Evolutionary conservation across 148 eudicot species (phyloP), one percentile per base, ranked within the genome.

Genomic region (Arbutus unedo): DNA sequence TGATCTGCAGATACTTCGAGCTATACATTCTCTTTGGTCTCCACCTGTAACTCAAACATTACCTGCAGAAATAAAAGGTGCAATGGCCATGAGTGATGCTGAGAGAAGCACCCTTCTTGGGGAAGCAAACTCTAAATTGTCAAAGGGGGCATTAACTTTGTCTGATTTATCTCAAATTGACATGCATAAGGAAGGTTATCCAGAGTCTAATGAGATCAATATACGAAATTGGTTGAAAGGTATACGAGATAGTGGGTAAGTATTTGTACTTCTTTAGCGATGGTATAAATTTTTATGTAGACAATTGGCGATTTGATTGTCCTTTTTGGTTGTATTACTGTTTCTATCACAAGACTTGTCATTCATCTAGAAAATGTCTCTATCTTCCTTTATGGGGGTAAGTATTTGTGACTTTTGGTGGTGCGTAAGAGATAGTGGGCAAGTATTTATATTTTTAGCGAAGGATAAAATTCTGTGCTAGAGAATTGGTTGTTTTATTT

Each of bases 231-330:
- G 99, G 99, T 84, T 97, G 86, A 94, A 86, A 86, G 98, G 99
- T 71, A 88, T 94, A 81, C 85, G 99, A 88, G 99, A 97, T 71
- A 97, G 99, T 85, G 99, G 99, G 98, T 96, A 92, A 55, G 98
- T 86, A 15, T 62, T 41, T n/a, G 21, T 50, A 70, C 55, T 16
- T 23, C 19, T 60, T 49, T 56, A 56, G 16, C 51, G 18, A 44
- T 80, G 82, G 43, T 77, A 6, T 50, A 19, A 7, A 25, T 3
- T 72, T 79, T 25, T 57, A 56, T 18, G 62, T 77, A 18, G 76
- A 83, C 19, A 67, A 54, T 50, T 23, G 76, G 41, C 47, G 54
- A 45, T 5, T 64, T 50, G 13, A 60, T 81, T 44, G 25, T 62
- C 6, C 78, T 16, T 81, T 50, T 80, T 25, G 31, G 44, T 57